Conservation (phyloP, 768 basidiomycete genomes). For the Hericium coralloides region DNA sequence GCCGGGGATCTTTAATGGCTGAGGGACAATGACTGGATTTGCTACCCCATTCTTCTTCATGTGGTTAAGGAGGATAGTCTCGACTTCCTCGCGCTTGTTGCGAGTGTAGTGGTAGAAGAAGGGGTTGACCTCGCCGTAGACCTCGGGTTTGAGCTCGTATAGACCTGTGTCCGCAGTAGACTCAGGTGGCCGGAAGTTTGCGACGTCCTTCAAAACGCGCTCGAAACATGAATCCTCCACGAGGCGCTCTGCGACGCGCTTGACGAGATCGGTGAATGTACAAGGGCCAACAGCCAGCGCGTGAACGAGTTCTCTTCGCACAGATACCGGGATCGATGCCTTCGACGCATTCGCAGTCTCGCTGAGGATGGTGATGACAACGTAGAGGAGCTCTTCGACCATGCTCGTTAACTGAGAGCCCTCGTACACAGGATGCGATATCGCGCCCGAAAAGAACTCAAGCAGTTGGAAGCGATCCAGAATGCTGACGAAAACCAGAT, state of each 20-base stretch:
- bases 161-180: conserved; percentile 67
- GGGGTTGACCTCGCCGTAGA: conserved; percentile 83
- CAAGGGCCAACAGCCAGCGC: conserved; percentile 82
- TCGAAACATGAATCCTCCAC: conserved; percentile 82
- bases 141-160: conserved; percentile 83
- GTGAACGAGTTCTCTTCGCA: conserved; percentile 84
- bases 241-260: conserved; percentile 83
- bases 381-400: conserved; percentile 87
- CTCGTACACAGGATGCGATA: conserved; percentile 56
- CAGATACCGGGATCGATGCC: conserved; percentile 51
- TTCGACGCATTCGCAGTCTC: conserved; percentile 71
- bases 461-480: conserved; percentile 84
- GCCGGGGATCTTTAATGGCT: conserved; percentile 48
- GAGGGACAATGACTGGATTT: conserved; percentile 72
- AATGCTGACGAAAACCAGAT: conserved; percentile 73
- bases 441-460: conserved; percentile 66
- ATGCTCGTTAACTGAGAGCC: conserved; percentile 65
- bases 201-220: conserved; percentile 65
- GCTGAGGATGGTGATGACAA: conserved; percentile 78
- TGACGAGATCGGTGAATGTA: conserved; percentile 84
- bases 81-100: conserved; percentile 90
- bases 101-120: conserved; percentile 95
- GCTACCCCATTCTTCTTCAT: conserved; percentile 53
- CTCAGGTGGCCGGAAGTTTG: conserved; percentile 77
- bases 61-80: conserved; percentile 59